Evolutionary conservation across 2,329 filamentous ascomycete genomes (phyloP).

Genomic region (Fusarium sp.): DNA sequence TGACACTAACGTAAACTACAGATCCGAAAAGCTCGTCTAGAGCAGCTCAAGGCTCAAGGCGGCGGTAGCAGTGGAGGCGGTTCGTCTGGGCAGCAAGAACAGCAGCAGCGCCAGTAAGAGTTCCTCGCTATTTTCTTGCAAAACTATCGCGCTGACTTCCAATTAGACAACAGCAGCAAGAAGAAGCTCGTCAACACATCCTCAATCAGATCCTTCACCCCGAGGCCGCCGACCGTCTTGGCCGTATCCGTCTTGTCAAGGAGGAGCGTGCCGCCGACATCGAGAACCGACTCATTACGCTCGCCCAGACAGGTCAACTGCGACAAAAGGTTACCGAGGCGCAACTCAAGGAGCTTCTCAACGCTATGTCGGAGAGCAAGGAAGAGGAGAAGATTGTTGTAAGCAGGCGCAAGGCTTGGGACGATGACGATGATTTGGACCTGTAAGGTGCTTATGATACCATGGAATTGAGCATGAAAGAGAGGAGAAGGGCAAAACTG

Average conservation of each 20-base stretch:
- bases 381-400: conserved; percentile 89
- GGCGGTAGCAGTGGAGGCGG: conserved; percentile 61
- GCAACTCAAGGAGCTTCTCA: conserved; percentile 91
- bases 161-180: conserved; percentile 59
- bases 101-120: conserved; percentile 66
- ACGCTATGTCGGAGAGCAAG: conserved; percentile 82
- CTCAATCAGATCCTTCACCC: conserved; percentile 94
- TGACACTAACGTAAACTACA: conserved; percentile 51
- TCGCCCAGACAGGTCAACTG: conserved; percentile 89
- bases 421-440: conserved; percentile 84
- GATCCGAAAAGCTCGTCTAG: conserved; percentile 92
- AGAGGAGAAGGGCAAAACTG: not conserved
- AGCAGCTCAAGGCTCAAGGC: conserved; percentile 85
- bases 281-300: conserved; percentile 91
- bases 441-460: conserved; percentile 52
- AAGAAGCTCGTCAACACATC: conserved; percentile 79
- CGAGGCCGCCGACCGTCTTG: conserved; percentile 90
- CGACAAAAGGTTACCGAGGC: conserved; percentile 88
- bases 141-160: not conserved
- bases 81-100: conserved; percentile 58
- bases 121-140: not conserved
- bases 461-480: conserved; percentile 7
- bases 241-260: conserved; percentile 95
- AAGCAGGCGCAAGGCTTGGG: conserved; percentile 82
- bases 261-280: conserved; percentile 89